Conservation (phyloP, 2,329 filamentous ascomycete genomes). For the Cladosporium sp. region DNA sequence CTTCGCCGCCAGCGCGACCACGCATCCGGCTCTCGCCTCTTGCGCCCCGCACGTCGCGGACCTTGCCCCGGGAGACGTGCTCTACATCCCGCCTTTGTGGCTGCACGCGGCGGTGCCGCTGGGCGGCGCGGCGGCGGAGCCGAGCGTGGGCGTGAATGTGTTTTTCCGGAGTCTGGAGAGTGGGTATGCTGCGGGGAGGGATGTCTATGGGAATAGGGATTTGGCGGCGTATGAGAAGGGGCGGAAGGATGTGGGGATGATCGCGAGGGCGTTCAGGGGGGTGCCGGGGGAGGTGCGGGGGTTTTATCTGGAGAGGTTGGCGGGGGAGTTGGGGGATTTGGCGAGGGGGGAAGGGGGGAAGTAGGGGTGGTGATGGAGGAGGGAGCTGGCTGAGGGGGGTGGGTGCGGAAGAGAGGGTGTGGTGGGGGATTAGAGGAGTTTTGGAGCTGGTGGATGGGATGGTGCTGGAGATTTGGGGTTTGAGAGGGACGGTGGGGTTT, state of each 20-base stretch:
- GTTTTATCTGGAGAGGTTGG: slow-evolving; percentile 71
- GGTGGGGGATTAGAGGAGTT: too few relatives aligned
- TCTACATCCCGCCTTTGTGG: slow-evolving; percentile 81
- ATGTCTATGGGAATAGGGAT: slow-evolving; percentile 86
- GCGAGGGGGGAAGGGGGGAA: slow-evolving; percentile 10
- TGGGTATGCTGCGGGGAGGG: slow-evolving; percentile 66
- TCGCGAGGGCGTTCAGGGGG: slow-evolving; percentile 57
- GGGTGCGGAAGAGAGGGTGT: too few relatives aligned
- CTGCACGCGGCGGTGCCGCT: slow-evolving; percentile 64
- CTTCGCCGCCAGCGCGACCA: slow-evolving; percentile 48
- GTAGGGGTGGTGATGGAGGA: slow-evolving; percentile 7
- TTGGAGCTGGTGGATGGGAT: too few relatives aligned
- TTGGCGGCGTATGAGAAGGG: slow-evolving; percentile 78
- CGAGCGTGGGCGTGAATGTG: slow-evolving; percentile 78
- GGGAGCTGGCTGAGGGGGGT: neutral
- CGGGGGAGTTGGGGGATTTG: slow-evolving; percentile 53
- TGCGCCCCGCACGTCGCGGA: slow-evolving; percentile 62
- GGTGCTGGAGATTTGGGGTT: too few relatives aligned
- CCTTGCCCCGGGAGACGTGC: slow-evolving; percentile 64
- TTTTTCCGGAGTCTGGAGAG: slow-evolving; percentile 66
- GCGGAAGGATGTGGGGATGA: slow-evolving; percentile 62
- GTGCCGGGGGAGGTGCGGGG: slow-evolving; percentile 60
- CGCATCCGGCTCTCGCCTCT: slow-evolving; percentile 20
- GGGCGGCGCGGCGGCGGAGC: slow-evolving; percentile 14
- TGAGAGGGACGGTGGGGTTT: too few relatives aligned